phyloP scores from a whole-genome alignment of 495 filamentous ascomycete genomes.

The Lasiosphaeria ovina region DNA sequence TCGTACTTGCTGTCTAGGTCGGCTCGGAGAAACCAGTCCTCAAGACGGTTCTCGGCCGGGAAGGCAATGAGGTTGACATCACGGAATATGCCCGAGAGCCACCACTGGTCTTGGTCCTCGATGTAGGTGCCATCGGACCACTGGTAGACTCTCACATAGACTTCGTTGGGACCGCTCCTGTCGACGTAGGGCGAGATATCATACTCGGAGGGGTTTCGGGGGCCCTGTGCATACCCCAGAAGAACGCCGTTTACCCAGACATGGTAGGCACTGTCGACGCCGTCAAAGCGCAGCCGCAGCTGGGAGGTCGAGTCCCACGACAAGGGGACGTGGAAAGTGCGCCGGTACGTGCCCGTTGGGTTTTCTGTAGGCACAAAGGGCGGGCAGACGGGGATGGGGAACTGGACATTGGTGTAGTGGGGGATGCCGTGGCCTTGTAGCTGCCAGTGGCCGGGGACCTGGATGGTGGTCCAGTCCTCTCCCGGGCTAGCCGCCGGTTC shows the following conservation, averaged over 20 bases:
- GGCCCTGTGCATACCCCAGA: constrained; percentile 63
- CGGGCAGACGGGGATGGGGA: constrained; percentile 59
- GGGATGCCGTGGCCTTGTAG: constrained; percentile 59
- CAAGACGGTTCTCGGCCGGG: constrained; percentile 48
- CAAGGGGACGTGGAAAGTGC: constrained; percentile 49
- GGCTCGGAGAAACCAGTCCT: constrained; percentile 57
- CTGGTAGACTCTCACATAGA: constrained; percentile 60
- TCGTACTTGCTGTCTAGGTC: constrained; percentile 54
- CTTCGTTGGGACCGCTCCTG: constrained; percentile 42
- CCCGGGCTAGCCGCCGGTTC: constrained; percentile 11
- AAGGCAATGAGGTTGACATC: constrained; percentile 62
- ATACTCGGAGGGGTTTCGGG: constrained; percentile 62
- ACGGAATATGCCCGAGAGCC: constrained; percentile 62
- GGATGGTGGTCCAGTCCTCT: constrained; percentile 48
- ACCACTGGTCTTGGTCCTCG: constrained; percentile 63
- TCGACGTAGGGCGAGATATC: constrained; percentile 52
- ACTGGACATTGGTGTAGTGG: constrained; percentile 62
- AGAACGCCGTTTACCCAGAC: constrained; percentile 59
- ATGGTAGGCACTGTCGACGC: constrained; percentile 66
- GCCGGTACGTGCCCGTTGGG: constrained; percentile 60
- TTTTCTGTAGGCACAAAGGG: constrained; percentile 58
- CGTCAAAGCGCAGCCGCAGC: constrained; percentile 62
- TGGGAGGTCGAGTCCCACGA: constrained; percentile 36
- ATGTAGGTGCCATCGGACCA: constrained; percentile 64
- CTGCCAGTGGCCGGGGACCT: constrained; percentile 67